These are phyloP conservation scores for Ganoderma resinaceum DNA, from an alignment of 1,284 basidiomycete species.

Conservation along the genomic window DNA sequence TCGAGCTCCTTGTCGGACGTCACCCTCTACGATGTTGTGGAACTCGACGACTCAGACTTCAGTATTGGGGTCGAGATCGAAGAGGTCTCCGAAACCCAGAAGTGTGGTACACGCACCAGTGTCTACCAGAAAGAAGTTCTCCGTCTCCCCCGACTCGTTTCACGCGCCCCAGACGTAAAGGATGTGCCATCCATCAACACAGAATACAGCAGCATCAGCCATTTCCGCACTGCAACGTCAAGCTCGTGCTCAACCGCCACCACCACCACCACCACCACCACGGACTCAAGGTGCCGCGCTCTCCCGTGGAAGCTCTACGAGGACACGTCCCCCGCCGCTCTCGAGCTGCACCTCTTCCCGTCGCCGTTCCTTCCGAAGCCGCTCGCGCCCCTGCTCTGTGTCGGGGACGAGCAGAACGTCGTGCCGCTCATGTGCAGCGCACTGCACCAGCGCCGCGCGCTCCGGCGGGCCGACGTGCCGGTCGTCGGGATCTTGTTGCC, in stretches of 20 bases:
- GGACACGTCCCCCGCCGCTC: not conserved
- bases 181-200: not conserved
- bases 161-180: too few species aligned
- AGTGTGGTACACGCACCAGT: not conserved
- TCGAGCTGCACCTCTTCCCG: conserved; percentile 14
- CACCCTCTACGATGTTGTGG: conserved; percentile 6
- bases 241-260: not conserved
- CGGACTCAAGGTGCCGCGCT: not conserved
- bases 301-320: conserved; percentile 2
- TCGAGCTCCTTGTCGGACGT: not conserved
- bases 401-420: conserved; percentile 11
- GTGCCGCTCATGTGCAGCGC: conserved; percentile 18
- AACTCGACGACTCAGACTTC: conserved; percentile 1
- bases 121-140: not conserved
- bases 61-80: conserved; percentile 16
- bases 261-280: not conserved
- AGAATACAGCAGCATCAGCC: conserved; percentile 5
- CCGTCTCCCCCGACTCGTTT: not conserved
- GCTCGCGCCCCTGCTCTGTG: conserved; percentile 13
- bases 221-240: not conserved
- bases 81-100: not conserved
- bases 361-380: conserved; percentile 13
- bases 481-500: conserved; percentile 15
- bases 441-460: conserved; percentile 14
- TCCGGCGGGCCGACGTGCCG: conserved; percentile 6